These are phyloP conservation scores for Dryas drummondii DNA, from an alignment of 306 rosid genomes.

Conservation along the genomic window DNA sequence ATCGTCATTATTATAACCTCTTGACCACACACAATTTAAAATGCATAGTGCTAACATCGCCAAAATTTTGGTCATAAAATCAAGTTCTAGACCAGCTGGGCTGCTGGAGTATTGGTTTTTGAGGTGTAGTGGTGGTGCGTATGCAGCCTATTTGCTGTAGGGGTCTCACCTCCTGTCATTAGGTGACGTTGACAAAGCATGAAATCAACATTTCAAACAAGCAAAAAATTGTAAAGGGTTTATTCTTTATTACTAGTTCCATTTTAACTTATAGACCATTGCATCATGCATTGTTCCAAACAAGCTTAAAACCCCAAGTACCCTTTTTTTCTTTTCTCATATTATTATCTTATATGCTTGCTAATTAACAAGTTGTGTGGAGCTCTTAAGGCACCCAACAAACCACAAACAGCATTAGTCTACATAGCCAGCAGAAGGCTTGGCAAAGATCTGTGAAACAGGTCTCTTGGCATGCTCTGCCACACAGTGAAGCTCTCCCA, in stretches of 20 bases:
- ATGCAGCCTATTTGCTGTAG: too few relatives aligned
- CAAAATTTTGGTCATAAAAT: too few relatives aligned
- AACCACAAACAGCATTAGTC: background rate
- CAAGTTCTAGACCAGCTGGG: too few relatives aligned
- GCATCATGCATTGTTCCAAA: background rate
- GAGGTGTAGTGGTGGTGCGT: too few relatives aligned
- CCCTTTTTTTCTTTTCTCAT: background rate
- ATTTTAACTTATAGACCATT: background rate
- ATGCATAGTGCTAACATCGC: too few relatives aligned
- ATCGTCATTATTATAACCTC: too few relatives aligned
- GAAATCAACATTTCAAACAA: too few relatives aligned
- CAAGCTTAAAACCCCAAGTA: background rate
- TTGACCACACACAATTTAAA: too few relatives aligned
- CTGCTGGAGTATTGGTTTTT: too few relatives aligned
- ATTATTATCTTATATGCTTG: background rate
- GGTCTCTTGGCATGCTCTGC: slow-evolving; percentile 88
- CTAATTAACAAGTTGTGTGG: slow-evolving; percentile 3
- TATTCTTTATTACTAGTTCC: background rate
- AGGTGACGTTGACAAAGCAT: too few relatives aligned
- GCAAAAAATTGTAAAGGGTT: too few relatives aligned
- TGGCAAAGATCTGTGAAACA: slow-evolving; percentile 61
- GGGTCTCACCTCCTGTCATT: too few relatives aligned
- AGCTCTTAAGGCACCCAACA: background rate
- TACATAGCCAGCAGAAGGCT: slow-evolving; percentile 71
- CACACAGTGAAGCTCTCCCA: slow-evolving; percentile 63